These are phyloP conservation scores for Akanthomyces uredinophilus DNA, from an alignment of 2,329 filamentous ascomycete genomes.

Conservation along the genomic window DNA sequence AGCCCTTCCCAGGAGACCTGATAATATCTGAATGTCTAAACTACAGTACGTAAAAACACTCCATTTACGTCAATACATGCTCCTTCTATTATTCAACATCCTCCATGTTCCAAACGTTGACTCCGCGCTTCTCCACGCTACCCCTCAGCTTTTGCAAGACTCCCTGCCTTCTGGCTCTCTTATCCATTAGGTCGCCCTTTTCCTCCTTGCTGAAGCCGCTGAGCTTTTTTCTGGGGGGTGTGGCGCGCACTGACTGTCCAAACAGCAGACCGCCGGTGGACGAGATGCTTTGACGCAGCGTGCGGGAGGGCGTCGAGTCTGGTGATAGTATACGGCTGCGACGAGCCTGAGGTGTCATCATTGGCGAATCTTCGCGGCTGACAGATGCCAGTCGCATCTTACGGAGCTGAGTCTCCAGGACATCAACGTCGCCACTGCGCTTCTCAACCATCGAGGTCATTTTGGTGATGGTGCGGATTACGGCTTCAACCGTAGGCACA, in stretches of 20 bases:
- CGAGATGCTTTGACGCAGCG: constrained; percentile 36
- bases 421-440: constrained; percentile 83
- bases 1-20: not conserved
- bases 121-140: constrained; percentile 45
- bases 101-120: constrained; percentile 46
- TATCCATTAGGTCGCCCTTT: constrained; percentile 51
- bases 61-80: constrained; percentile 17
- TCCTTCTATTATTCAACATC: constrained; percentile 36
- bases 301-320: constrained; percentile 37
- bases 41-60: constrained; percentile 18
- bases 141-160: constrained; percentile 48
- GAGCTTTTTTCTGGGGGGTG: constrained; percentile 55
- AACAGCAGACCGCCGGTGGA: constrained; percentile 34
- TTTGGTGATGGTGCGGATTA: constrained; percentile 84
- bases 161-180: constrained; percentile 46
- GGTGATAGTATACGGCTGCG: constrained; percentile 38
- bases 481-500: constrained; percentile 83
- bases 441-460: constrained; percentile 92
- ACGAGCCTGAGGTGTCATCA: constrained; percentile 34
- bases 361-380: constrained; percentile 40
- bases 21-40: constrained; percentile 21
- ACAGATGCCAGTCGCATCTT: constrained; percentile 54
- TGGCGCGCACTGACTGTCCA: constrained; percentile 33
- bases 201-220: constrained; percentile 56
- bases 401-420: constrained; percentile 81